Evolutionary conservation across 345 rosid species (phyloP).

Genomic region (Brassica cretica): DNA sequence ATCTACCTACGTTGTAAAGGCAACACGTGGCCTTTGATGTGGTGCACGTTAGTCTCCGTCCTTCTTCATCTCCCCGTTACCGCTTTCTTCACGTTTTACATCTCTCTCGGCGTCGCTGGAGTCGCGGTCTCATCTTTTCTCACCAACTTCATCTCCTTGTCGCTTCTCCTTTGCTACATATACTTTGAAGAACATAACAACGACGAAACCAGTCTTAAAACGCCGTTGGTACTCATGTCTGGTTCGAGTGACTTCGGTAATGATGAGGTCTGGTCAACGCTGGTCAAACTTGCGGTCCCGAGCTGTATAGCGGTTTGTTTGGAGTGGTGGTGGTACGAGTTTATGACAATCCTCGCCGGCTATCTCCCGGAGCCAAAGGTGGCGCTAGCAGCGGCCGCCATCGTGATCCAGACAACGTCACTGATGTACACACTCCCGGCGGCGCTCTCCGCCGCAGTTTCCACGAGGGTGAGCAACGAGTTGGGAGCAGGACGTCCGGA

Average conservation of each 20-base stretch:
- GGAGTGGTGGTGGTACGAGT: slow-evolving; percentile 99
- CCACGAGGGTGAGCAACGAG: slow-evolving; percentile 83
- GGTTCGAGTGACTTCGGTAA: neutral
- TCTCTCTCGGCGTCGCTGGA: slow-evolving; percentile 68
- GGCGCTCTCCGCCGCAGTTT: slow-evolving; percentile 69
- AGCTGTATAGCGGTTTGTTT: slow-evolving; percentile 81
- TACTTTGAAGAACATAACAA: slow-evolving; percentile 21
- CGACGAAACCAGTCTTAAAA: slow-evolving; percentile 21
- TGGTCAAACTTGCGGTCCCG: slow-evolving; percentile 68
- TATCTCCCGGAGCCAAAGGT: slow-evolving; percentile 57
- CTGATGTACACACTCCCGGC: slow-evolving; percentile 79
- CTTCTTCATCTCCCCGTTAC: slow-evolving; percentile 66
- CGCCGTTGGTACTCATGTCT: slow-evolving; percentile 28
- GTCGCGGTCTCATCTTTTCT: slow-evolving; percentile 68
- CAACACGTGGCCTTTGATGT: slow-evolving; percentile 80
- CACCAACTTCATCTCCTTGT: slow-evolving; percentile 62
- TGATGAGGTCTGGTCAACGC: slow-evolving; percentile 55
- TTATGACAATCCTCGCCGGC: slow-evolving; percentile 84
- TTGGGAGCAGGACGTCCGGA: slow-evolving; percentile 72
- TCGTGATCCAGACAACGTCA: slow-evolving; percentile 87
- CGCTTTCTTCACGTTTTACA: slow-evolving; percentile 51
- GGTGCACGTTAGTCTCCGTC: slow-evolving; percentile 64
- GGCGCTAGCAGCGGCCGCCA: slow-evolving; percentile 65
- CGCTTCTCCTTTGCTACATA: slow-evolving; percentile 56
- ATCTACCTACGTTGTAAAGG: slow-evolving; percentile 84